Percentiles rank a stretch among this genome's conserved stretches.
Conservation (phyloP, 2,329 filamentous ascomycete genomes). For the Calonectria hawksworthii region DNA sequence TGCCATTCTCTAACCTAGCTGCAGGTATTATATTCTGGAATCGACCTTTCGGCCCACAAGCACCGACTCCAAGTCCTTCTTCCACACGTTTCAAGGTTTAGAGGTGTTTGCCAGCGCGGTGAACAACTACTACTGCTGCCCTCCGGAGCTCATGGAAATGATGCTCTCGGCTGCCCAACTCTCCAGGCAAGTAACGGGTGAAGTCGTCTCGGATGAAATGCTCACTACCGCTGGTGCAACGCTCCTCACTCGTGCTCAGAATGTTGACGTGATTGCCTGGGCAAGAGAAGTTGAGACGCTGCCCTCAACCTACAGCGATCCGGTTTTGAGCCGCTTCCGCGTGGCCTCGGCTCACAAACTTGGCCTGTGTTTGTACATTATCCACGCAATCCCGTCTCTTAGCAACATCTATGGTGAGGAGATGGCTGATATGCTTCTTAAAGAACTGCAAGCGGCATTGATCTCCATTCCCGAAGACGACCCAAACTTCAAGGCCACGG, state of each 20-base stretch:
- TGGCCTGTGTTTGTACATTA: constrained; percentile 61
- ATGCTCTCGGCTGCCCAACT: constrained; percentile 59
- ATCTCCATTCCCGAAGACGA: constrained; percentile 63
- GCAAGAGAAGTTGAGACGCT: constrained; percentile 53
- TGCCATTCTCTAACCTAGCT: constrained; percentile 22
- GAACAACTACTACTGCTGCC: constrained; percentile 63
- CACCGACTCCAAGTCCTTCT: constrained; percentile 50
- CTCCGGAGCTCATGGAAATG: constrained; percentile 59
- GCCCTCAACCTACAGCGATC: constrained; percentile 50
- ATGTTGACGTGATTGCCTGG: constrained; percentile 58
- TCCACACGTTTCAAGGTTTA: constrained; percentile 54
- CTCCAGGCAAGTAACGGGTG: constrained; percentile 47
- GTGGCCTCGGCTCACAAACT: constrained; percentile 60
- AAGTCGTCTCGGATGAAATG: constrained; percentile 48
- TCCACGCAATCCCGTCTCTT: constrained; percentile 54
- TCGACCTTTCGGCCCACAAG: constrained; percentile 58
- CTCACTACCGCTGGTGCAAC: constrained; percentile 48
- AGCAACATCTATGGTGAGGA: constrained; percentile 43
- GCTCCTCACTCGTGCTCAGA: constrained; percentile 54
- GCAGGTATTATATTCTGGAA: constrained; percentile 61
- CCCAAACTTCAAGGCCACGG: constrained; percentile 68
- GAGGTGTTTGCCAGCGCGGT: constrained; percentile 56
- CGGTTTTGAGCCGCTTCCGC: constrained; percentile 54
- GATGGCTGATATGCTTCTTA: constrained; percentile 53
- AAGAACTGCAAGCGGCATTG: constrained; percentile 63